Conservation (phyloP, 1,284 basidiomycete genomes). For the Volvariella volvacea region DNA sequence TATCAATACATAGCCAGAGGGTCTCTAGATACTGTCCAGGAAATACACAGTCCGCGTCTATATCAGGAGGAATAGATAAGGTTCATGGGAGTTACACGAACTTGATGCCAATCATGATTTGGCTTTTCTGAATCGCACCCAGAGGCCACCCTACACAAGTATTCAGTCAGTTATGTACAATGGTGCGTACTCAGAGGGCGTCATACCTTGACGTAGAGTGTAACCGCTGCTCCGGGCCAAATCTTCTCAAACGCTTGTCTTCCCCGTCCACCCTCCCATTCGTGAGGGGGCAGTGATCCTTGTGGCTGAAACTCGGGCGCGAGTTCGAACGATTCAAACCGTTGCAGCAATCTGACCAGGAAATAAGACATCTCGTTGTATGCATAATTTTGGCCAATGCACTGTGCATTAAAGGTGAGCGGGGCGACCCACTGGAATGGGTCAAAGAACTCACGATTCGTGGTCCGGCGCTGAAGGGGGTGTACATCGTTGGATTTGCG, state of each 20-base stretch:
- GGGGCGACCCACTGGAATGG: slow-evolving; percentile 2
- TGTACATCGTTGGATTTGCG: slow-evolving; percentile 58
- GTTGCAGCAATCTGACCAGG: slow-evolving; percentile 58
- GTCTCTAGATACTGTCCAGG: too few species aligned
- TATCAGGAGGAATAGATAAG: too few species aligned
- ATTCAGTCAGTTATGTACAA: slow-evolving; percentile 6
- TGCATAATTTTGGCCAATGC: slow-evolving; percentile 68
- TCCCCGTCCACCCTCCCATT: slow-evolving; percentile 49
- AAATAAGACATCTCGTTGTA: slow-evolving; percentile 69
- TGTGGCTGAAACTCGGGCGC: slow-evolving; percentile 55
- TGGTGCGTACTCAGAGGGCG: too few species aligned
- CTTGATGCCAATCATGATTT: too few species aligned
- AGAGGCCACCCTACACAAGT: slow-evolving; percentile 5
- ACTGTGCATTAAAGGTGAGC: slow-evolving; percentile 35
- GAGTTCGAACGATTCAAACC: slow-evolving; percentile 52
- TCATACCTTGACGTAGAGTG: slow-evolving; percentile 53
- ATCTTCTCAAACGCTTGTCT: slow-evolving; percentile 49
- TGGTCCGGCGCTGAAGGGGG: slow-evolving; percentile 66
- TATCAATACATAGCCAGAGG: too few species aligned
- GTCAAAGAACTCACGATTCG: slow-evolving; percentile 29
- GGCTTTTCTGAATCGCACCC: slow-evolving; percentile 9
- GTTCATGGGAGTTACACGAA: too few species aligned
- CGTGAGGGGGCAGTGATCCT: slow-evolving; percentile 49
- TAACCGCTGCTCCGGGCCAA: slow-evolving; percentile 54
- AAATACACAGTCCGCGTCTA: too few species aligned